Base-by-base conservation (phyloP, 768 basidiomycete genomes). In the Kwoniella sp. region DNA sequence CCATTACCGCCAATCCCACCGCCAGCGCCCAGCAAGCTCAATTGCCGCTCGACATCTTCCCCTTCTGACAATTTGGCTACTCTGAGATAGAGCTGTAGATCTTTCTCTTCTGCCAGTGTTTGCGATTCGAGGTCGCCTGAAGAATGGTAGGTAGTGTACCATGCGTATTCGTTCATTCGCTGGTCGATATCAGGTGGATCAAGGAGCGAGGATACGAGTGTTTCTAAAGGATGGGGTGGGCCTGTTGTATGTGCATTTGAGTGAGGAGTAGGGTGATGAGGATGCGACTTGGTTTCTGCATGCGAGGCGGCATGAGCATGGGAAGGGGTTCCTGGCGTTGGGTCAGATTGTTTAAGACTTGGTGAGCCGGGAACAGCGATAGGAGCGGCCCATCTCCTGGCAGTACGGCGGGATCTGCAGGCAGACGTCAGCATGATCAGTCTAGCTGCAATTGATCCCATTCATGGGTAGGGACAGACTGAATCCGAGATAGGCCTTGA, bases 141-240 rank as follows among this genome's bases (percentile, higher is more conserved):
- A 12, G 69, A 68, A 50, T 76, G 77, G 53, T 79, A 79, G 29
- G 70, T 69, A 1, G 68, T 73, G 55, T 77, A 70, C 72, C 68
- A 71, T 51, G 71, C 70, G 58, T 71, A 73, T 33, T 76, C 74
- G 22, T 70, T 65, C 55, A 65, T 67, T 8, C 70, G 52, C 44
- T 69, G 67, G 10, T 71, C 68, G n/a, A 73, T 62, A 27, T 69
- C 66, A 8, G 67, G 61, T 10, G 74, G 71, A 51, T 73, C 66
- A 13, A 70, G 82, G 15, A 87, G 81, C 12, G 84, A 82, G 44
- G 73, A 81, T 15, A 88, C 88, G 27, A 91, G 81, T 1, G 74
- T 81, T 65, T 86, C 87, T 1, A 89, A 87, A 2, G 88, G 85
- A 59, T 80, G 79, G 12, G 63, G 51, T 0, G 52, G 53, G 9